Percentiles rank a stretch among this genome's conserved stretches.
These are phyloP conservation scores for Leishmania lainsoni DNA, from an alignment of 208 protist genomes.

Conservation along the genomic window DNA sequence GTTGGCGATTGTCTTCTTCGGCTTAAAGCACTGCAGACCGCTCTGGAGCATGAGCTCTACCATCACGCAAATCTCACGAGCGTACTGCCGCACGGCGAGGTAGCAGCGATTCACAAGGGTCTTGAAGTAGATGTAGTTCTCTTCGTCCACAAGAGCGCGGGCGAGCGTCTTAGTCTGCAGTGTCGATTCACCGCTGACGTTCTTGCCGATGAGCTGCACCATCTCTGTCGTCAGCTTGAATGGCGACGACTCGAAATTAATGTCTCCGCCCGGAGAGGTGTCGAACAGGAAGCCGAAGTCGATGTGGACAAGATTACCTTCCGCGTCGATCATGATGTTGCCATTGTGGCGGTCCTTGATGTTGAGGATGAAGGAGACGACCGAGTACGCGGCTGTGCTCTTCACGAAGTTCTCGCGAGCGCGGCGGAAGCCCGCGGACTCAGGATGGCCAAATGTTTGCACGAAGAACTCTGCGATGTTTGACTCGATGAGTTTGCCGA, in stretches of 20 bases:
- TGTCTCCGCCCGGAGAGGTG: slow-evolving; percentile 94
- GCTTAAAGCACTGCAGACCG: slow-evolving; percentile 89
- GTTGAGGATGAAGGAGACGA: slow-evolving; percentile 95
- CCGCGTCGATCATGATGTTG: slow-evolving; percentile 93
- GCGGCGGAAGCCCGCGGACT: slow-evolving; percentile 77
- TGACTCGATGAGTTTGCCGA: slow-evolving; percentile 90
- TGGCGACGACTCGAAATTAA: slow-evolving; percentile 94
- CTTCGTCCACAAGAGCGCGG: slow-evolving; percentile 80
- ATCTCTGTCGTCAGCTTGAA: slow-evolving; percentile 94
- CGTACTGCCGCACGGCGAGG: slow-evolving; percentile 86
- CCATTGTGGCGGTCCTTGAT: slow-evolving; percentile 96
- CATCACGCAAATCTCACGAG: slow-evolving; percentile 73
- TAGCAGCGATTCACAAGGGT: slow-evolving; percentile 78
- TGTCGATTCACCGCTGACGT: slow-evolving; percentile 58
- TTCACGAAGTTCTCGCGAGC: slow-evolving; percentile 93
- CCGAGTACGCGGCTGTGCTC: slow-evolving; percentile 92
- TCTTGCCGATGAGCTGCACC: slow-evolving; percentile 91
- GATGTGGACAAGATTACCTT: slow-evolving; percentile 96
- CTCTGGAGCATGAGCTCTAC: slow-evolving; percentile 89
- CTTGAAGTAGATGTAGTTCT: slow-evolving; percentile 85
- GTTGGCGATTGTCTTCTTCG: slow-evolving; percentile 75
- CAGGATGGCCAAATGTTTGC: slow-evolving; percentile 88
- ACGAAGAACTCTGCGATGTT: slow-evolving; percentile 93
- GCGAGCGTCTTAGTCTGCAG: slow-evolving; percentile 59
- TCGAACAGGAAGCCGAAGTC: slow-evolving; percentile 98